Conservation (phyloP, 129 eudicot species). For the Lonicera japonica region DNA sequence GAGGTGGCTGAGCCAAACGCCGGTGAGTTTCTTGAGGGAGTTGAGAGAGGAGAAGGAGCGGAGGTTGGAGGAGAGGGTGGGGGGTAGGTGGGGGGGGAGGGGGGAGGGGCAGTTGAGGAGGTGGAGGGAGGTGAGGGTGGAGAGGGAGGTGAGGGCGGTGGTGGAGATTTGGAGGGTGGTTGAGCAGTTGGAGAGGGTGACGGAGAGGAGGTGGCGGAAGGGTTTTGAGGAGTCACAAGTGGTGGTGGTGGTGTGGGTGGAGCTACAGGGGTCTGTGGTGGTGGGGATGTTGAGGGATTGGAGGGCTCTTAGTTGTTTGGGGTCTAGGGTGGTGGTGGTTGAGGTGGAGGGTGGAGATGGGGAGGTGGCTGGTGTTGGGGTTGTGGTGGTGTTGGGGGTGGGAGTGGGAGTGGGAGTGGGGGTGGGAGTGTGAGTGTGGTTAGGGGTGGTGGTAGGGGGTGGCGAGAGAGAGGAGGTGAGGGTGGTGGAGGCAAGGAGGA, state of each 20-base stretch:
- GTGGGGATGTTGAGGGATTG: conserved; percentile 72
- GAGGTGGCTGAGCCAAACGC: conserved; percentile 64
- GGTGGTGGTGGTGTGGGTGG: conserved; percentile 40
- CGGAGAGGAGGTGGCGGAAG: conserved; percentile 75
- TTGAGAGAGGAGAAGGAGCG: conserved; percentile 56
- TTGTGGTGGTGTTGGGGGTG: conserved; percentile 17
- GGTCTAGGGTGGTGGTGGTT: conserved; percentile 56
- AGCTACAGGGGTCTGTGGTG: conserved; percentile 62
- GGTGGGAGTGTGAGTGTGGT: conserved; percentile 7
- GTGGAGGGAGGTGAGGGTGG: conserved; percentile 56
- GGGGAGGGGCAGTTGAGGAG: conserved; percentile 64
- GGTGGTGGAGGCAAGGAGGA: conserved; percentile 9
- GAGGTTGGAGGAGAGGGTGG: conserved; percentile 59
- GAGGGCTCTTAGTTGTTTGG: conserved; percentile 73
- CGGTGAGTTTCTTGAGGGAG: conserved; percentile 70
- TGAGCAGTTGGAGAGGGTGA: conserved; percentile 73
- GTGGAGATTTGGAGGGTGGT: conserved; percentile 45
- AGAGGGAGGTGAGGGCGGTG: conserved; percentile 63
- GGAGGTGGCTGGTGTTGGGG: conserved; percentile 10
- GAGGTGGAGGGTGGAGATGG: conserved; percentile 7
- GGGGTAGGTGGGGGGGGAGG: conserved; percentile 43
- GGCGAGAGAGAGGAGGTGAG: conserved; percentile 16
- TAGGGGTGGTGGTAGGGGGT: conserved; percentile 8
- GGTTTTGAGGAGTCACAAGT: conserved; percentile 66
- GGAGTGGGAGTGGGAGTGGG: conserved; percentile 19